Evolutionary conservation across 805 yeast species (phyloP).

Genomic region (Candida pseudofarinosa): DNA sequence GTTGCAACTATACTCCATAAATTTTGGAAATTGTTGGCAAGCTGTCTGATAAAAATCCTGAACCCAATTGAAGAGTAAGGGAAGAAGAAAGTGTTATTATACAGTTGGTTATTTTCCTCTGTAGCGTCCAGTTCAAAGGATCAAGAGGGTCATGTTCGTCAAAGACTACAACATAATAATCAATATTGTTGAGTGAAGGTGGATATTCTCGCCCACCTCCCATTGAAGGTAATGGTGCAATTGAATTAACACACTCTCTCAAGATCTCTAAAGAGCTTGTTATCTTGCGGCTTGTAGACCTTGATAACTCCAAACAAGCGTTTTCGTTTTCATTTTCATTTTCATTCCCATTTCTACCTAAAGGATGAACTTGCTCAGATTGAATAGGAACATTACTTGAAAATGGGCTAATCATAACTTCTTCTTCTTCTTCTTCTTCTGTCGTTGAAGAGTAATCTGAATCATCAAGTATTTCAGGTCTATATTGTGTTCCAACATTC

Average conservation of each 20-base stretch:
- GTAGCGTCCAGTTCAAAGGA: neutral
- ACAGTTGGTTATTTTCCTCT: neutral
- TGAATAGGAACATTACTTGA: too few relatives aligned
- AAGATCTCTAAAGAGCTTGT: neutral
- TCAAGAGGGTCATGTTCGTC: neutral
- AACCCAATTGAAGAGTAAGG: constrained; percentile 51
- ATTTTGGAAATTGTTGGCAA: constrained; percentile 40
- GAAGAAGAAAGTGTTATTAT: neutral
- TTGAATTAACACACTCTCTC: neutral
- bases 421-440: too few relatives aligned
- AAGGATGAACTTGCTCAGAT: too few relatives aligned
- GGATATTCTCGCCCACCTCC: constrained; percentile 61
- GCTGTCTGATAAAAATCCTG: constrained; percentile 68
- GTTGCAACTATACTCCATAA: constrained; percentile 60
- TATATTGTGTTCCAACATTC: too few relatives aligned
- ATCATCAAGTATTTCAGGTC: too few relatives aligned
- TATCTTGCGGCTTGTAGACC: neutral
- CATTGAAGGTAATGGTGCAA: constrained; percentile 34
- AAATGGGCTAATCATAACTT: too few relatives aligned
- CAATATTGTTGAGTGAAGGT: constrained; percentile 41
- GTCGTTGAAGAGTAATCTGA: too few relatives aligned
- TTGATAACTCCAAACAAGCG: neutral
- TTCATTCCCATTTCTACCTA: too few relatives aligned
- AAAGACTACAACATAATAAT: constrained; percentile 51
- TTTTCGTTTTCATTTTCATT: neutral